A percentile compares a stretch with the other conserved stretches of the same genome.
Evolutionary conservation across 2,329 filamentous ascomycete genomes (phyloP).

Genomic region (Aspergillus quadricinctus): DNA sequence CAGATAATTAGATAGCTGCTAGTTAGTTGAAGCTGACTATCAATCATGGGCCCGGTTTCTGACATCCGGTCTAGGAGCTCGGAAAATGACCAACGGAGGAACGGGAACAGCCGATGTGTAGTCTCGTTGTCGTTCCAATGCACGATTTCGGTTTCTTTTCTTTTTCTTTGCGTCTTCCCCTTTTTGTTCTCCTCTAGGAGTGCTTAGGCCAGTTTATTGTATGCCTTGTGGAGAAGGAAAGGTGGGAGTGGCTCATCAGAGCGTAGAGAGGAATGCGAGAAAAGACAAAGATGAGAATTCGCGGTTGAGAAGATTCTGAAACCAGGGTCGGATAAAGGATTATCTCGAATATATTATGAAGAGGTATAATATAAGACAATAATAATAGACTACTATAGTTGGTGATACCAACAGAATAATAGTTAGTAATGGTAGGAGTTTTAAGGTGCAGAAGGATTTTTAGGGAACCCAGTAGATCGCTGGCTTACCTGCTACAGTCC

Average conservation of each 20-base stretch:
- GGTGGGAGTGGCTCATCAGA: background rate
- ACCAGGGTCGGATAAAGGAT: background rate
- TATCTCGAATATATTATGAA: background rate
- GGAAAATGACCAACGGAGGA: slow-evolving; percentile 2
- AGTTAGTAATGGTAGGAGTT: background rate
- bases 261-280: background rate
- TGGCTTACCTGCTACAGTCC: background rate
- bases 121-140: background rate
- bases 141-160: background rate
- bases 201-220: background rate
- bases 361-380: background rate
- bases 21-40: slow-evolving; percentile 3
- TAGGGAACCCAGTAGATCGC: background rate
- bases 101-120: background rate
- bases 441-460: background rate
- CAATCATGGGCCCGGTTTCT: slow-evolving; percentile 4
- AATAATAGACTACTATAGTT: background rate
- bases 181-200: background rate
- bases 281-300: background rate
- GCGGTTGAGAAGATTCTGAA: background rate
- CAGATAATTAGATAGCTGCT: slow-evolving; percentile 4
- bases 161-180: background rate
- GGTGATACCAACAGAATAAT: background rate
- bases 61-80: slow-evolving; percentile 1
- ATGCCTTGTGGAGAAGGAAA: background rate